Evolutionary conservation across 345 rosid genomes (phyloP).

Genomic region (Arabis hirsuta): DNA sequence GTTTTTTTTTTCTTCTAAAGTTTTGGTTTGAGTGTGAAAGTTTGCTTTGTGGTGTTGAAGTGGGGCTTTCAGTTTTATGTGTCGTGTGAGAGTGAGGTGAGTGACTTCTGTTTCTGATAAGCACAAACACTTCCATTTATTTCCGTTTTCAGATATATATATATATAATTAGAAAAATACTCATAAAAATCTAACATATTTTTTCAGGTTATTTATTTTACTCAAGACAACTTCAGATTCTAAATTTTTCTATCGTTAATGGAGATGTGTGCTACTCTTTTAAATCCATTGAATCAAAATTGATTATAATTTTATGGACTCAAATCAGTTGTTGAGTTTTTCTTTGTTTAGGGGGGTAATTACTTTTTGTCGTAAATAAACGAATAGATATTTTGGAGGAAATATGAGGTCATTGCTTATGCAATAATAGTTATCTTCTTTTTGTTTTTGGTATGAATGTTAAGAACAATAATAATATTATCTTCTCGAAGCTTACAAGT

Average conservation of each 20-base stretch:
- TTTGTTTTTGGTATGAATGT: too few species aligned
- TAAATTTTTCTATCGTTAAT: not conserved
- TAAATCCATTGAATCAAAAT: too few species aligned
- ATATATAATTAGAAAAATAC: too few species aligned
- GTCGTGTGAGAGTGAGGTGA: not conserved
- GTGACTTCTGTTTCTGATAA: slow-evolving; percentile 18
- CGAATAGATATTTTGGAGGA: not conserved
- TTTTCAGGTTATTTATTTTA: too few species aligned
- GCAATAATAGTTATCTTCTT: not conserved
- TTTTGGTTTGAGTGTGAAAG: not conserved
- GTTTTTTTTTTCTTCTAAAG: not conserved
- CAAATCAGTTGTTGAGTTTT: not conserved
- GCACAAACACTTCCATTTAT: not conserved
- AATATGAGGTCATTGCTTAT: slow-evolving; percentile 37
- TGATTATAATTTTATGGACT: too few species aligned
- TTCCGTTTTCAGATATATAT: too few species aligned
- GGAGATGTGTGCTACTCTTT: not conserved
- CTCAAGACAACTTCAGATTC: not conserved
- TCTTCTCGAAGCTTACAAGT: slow-evolving; percentile 19
- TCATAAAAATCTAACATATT: too few species aligned
- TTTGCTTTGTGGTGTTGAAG: slow-evolving; percentile 20
- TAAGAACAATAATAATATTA: not conserved
- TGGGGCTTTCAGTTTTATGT: not conserved
- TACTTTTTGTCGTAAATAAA: not conserved
- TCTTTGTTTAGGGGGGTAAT: too few species aligned